A percentile compares a stretch with the other conserved stretches of the same genome.
Evolutionary conservation across 2,329 filamentous ascomycete genomes (phyloP).

Genomic region (Tolypocladium sp.): DNA sequence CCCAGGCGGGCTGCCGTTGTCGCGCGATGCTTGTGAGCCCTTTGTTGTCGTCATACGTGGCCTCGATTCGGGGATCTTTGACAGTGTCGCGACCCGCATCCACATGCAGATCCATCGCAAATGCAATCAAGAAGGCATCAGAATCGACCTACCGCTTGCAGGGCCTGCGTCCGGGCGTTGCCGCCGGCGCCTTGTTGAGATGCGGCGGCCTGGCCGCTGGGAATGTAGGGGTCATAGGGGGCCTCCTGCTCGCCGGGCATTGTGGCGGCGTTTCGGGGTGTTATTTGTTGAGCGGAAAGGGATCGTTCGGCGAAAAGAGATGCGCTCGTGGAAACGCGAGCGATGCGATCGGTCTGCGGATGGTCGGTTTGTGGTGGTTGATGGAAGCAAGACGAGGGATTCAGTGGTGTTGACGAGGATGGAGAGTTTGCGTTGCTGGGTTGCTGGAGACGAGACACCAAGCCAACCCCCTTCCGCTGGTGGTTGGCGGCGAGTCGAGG

Average conservation of each 20-base stretch:
- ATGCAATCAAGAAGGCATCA: background rate
- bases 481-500: conserved; percentile 19
- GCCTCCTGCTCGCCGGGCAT: conserved; percentile 44
- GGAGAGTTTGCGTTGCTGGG: conserved; percentile 6
- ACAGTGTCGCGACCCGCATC: background rate
- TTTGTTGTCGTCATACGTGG: background rate
- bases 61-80: background rate
- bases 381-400: background rate
- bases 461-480: conserved; percentile 4
- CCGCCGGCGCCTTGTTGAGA: conserved; percentile 32
- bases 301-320: background rate
- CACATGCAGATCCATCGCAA: background rate
- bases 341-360: background rate
- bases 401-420: background rate
- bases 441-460: conserved; percentile 4
- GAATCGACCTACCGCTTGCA: conserved; percentile 67
- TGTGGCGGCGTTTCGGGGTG: conserved; percentile 11
- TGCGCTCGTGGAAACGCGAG: background rate
- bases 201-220: conserved; percentile 49
- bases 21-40: background rate
- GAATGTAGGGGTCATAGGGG: conserved; percentile 87
- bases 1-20: background rate
- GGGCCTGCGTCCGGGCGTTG: conserved; percentile 49
- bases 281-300: background rate
- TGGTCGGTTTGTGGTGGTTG: conserved; percentile 2